These are phyloP conservation scores for Wickerhamiella azyma DNA, from an alignment of 805 yeast genomes.

Conservation along the genomic window DNA sequence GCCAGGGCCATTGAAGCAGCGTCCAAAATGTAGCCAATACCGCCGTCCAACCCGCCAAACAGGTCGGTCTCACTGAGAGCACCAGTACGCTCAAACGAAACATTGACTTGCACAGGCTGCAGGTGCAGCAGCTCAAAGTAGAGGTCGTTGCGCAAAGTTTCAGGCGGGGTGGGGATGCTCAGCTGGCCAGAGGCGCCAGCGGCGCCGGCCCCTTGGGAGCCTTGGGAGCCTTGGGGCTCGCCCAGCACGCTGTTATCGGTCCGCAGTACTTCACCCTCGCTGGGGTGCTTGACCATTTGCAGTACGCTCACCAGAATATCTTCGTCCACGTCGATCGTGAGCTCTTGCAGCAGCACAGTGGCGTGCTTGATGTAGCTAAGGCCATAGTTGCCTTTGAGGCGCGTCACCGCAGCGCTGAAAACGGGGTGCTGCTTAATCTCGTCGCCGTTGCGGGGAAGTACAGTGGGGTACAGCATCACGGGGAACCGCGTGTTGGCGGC, in stretches of 20 bases:
- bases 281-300: constrained; percentile 43
- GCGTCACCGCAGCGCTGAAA: constrained; percentile 69
- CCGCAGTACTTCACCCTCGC: constrained; percentile 7
- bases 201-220: no score
- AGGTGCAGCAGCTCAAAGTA: constrained; percentile 87
- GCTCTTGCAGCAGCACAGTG: constrained; percentile 74
- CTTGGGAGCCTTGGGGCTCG: no score
- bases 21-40: constrained; percentile 46
- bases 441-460: constrained; percentile 66
- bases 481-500: constrained; percentile 74
- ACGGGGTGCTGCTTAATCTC: constrained; percentile 87
- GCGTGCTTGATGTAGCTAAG: constrained; percentile 84
- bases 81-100: constrained; percentile 72
- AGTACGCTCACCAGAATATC: constrained; percentile 73
- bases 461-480: constrained; percentile 77
- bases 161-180: constrained; percentile 58
- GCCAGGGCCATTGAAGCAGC: constrained; percentile 94
- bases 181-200: constrained; percentile 56
- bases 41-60: constrained; percentile 24
- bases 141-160: constrained; percentile 47
- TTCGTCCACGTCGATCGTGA: constrained; percentile 87
- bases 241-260: constrained; percentile 33
- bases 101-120: constrained; percentile 79
- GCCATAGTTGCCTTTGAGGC: constrained; percentile 86
- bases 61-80: constrained; percentile 47